Conservation (phyloP, 495 filamentous ascomycete genomes). For the Penicillium subrubescens region DNA sequence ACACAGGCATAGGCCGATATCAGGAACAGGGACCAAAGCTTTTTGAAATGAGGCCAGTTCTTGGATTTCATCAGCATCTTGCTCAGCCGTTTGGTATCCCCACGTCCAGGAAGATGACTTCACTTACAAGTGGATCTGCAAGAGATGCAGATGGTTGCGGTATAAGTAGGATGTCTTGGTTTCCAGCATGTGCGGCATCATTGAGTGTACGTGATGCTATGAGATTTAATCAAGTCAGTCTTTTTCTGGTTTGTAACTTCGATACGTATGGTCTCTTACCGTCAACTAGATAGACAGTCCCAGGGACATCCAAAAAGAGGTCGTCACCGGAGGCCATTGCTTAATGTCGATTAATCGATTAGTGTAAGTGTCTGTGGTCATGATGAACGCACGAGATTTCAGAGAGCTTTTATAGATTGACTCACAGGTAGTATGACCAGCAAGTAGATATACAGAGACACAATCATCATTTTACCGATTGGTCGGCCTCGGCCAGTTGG, state of each 20-base stretch:
- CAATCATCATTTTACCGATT: background rate
- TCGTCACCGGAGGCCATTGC: constrained; percentile 28
- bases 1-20: constrained; percentile 34
- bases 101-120: background rate
- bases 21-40: constrained; percentile 31
- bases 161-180: constrained; percentile 35
- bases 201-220: constrained; percentile 20
- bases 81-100: too few species aligned
- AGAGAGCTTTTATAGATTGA: background rate
- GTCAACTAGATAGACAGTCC: constrained; percentile 37
- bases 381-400: background rate
- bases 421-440: background rate
- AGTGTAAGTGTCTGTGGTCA: background rate
- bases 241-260: too few species aligned
- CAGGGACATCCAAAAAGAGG: constrained; percentile 31
- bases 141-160: constrained; percentile 31
- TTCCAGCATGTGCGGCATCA: constrained; percentile 24
- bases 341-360: background rate
- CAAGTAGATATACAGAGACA: background rate
- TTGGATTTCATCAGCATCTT: constrained; percentile 8
- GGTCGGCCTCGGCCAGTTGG: constrained; percentile 16
- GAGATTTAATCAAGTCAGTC: background rate
- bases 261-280: constrained; percentile 9
- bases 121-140: constrained; percentile 34
- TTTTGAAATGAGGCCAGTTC: constrained; percentile 35